Evolutionary conservation across 139 green algal genomes (phyloP), one percentile per base, ranked within the genome.

Genomic region (Chlorella sorokiniana): DNA sequence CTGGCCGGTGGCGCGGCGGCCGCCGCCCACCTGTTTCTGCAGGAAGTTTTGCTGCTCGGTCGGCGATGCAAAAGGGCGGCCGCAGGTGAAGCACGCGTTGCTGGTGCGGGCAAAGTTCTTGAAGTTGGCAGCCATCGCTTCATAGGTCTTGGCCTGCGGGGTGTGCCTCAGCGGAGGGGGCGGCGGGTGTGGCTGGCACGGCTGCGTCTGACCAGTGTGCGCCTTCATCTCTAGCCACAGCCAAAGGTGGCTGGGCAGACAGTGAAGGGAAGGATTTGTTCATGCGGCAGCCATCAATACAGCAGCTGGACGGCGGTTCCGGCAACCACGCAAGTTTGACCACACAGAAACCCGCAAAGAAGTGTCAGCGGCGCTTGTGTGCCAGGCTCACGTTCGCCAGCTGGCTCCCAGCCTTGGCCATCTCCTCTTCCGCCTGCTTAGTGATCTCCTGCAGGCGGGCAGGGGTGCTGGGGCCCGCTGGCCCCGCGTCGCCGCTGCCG

Each of bases 21-120:
- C 9, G 20, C 64, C 14, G 29, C 70, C 65, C 27, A 41, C 63
- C 41, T 76, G 51, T 51, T 77, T 56, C 7, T 23, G 37, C 16
- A 91, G 44, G 65, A 92, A 92, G 3, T 27, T 23, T 33, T 80
- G 22, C 44, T 54, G 41, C 69, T 91, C 88, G 16, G 38, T 52
- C 1, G 23, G 27, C n/a, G 18, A 44, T 35, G 29, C 38, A 35
- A 92, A 85, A 7, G n/a, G 1, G 38, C 89, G 76, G 0, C 37
- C 62, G 65, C 89, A 92, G 42, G 86, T 84, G 33, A 51, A n/a
- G 85, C 89, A 92, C 65, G 40, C 27, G 56, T 84, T 79, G 20
- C 64, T 20, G 37, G 74, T 27, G 41, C 48, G 31, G 11, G 87
- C 87, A 7, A 23, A 14, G 65, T 35, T 22, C 25, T 69, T 64